These are phyloP conservation scores for Aciculosporium take DNA, from an alignment of 2,329 filamentous ascomycete genomes.

Conservation along the genomic window DNA sequence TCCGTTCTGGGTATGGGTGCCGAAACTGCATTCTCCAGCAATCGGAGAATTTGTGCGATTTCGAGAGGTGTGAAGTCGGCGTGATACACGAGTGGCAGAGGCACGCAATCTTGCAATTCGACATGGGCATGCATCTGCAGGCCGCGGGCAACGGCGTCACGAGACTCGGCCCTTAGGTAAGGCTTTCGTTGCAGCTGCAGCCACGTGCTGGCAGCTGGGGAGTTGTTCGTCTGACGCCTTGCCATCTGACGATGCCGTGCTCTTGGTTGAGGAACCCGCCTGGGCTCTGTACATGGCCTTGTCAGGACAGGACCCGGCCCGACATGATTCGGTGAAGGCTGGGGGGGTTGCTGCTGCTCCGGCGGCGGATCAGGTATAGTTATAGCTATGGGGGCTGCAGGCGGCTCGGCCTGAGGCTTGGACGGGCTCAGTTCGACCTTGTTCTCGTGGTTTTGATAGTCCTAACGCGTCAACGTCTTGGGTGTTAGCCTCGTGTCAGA, in stretches of 20 bases:
- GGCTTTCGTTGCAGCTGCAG: constrained; percentile 9
- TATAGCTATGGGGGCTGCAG: neutral
- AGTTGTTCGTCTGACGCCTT: neutral
- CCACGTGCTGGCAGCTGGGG: constrained; percentile 1
- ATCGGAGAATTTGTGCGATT: constrained; percentile 14
- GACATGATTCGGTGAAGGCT: neutral
- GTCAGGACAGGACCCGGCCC: neutral
- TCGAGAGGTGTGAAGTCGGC: constrained; percentile 32
- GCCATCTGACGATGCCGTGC: neutral
- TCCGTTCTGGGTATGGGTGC: constrained; percentile 8
- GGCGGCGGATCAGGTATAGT: too few relatives aligned
- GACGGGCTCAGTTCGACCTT: neutral
- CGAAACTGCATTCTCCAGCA: constrained; percentile 9
- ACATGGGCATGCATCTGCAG: constrained; percentile 6
- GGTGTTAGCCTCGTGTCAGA: neutral
- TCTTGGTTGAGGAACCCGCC: neutral
- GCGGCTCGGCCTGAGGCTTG: neutral
- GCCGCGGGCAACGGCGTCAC: constrained; percentile 16
- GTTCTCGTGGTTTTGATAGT: neutral
- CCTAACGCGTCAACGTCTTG: neutral
- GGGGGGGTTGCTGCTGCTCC: neutral
- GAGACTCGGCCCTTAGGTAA: constrained; percentile 15
- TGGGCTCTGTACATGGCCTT: neutral
- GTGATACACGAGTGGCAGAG: constrained; percentile 19
- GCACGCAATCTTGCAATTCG: constrained; percentile 2